Conservation (phyloP, 2,329 filamentous ascomycete species). For the Penicillium frequentans region DNA sequence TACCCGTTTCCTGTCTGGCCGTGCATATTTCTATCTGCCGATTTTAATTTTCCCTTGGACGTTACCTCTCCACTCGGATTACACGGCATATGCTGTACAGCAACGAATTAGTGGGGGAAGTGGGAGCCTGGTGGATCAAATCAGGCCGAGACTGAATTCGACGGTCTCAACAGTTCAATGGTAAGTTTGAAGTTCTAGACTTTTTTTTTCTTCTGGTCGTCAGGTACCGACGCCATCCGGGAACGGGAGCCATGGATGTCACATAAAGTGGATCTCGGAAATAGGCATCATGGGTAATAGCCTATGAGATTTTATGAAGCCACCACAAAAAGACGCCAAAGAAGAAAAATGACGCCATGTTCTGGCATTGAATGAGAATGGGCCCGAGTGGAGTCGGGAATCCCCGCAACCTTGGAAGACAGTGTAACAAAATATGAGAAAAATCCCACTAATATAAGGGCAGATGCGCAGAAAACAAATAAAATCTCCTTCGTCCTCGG, state of each 20-base stretch:
- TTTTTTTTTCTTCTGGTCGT: not conserved
- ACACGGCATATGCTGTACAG: conserved; percentile 6
- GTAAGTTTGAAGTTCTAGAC: conserved; percentile 1
- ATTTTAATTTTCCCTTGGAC: not conserved
- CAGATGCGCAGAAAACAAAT: conserved; percentile 8
- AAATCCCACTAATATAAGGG: not conserved
- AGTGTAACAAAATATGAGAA: not conserved
- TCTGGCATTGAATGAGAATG: not conserved
- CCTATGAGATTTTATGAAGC: not conserved
- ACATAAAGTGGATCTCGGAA: conserved; percentile 1
- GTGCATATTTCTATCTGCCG: not conserved
- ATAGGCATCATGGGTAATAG: not conserved
- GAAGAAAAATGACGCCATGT: conserved; percentile 3
- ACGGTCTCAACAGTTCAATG: not conserved
- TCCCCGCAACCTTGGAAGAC: not conserved
- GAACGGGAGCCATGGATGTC: not conserved
- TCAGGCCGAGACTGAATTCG: not conserved
- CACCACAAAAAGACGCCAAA: not conserved
- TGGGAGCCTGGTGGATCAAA: not conserved
- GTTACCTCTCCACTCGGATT: not conserved
- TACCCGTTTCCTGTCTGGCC: not conserved
- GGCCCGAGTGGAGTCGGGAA: not conserved
- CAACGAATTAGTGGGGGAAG: conserved; percentile 1
- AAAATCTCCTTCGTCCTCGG: conserved; percentile 21
- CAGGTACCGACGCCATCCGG: conserved; percentile 2